Evolutionary conservation across 805 yeast genomes (phyloP).

Genomic region (Metschnikowia colocasiae): DNA sequence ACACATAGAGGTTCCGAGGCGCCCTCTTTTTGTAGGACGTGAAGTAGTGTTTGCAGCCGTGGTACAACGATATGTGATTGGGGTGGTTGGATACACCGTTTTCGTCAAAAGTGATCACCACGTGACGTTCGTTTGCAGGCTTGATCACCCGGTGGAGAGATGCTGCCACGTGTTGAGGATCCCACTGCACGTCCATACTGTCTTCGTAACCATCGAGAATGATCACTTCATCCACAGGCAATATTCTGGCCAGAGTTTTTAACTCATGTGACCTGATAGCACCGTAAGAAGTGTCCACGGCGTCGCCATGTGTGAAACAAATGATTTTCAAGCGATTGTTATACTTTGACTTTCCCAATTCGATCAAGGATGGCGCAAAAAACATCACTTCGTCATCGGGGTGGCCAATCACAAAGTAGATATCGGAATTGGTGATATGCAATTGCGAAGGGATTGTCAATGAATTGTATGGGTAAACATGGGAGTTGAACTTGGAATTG

Average conservation of each 20-base stretch:
- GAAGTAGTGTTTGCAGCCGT: constrained; percentile 44
- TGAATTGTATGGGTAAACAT: constrained; percentile 34
- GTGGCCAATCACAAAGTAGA: constrained; percentile 74
- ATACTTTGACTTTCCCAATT: constrained; percentile 43
- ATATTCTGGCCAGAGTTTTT: constrained; percentile 45
- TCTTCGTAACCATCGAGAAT: constrained; percentile 53
- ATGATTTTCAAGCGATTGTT: constrained; percentile 54
- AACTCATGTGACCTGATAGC: constrained; percentile 58
- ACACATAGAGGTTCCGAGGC: constrained; percentile 22
- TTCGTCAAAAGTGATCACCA: constrained; percentile 75
- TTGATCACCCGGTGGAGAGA: constrained; percentile 32
- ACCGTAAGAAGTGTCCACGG: constrained; percentile 66
- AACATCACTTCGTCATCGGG: constrained; percentile 99
- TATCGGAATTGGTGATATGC: constrained; percentile 31
- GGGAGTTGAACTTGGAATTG: constrained; percentile 21
- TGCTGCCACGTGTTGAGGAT: constrained; percentile 36
- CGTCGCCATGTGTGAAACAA: constrained; percentile 74
- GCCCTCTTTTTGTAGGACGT: constrained; percentile 12
- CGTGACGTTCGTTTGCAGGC: constrained; percentile 8
- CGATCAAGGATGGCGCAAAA: constrained; percentile 74
- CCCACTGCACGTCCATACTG: constrained; percentile 69
- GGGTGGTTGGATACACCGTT: constrained; percentile 81
- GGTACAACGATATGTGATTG: constrained; percentile 69
- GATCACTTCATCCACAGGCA: constrained; percentile 49
- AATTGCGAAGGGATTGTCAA: constrained; percentile 32